Percentiles rank a stretch among this genome's conserved stretches.
Evolutionary conservation across 176 grass and related monocot species (phyloP).

Genomic region (Triticum dicoccoides): DNA sequence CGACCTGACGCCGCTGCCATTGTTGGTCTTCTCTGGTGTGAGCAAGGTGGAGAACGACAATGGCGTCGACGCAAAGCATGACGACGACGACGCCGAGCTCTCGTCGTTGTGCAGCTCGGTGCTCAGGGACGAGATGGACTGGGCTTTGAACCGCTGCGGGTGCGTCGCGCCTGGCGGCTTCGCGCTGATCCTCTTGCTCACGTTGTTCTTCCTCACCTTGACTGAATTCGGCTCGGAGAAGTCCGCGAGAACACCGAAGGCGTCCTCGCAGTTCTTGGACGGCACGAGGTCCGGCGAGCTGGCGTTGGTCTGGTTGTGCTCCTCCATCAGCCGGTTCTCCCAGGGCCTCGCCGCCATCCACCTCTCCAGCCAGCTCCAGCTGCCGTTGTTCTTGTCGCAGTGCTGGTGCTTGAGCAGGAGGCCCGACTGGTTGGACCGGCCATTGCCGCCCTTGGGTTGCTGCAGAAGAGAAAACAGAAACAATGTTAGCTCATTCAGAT

Average conservation of each 20-base stretch:
- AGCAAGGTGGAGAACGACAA: slow-evolving; percentile 58
- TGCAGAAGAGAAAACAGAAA: slow-evolving; percentile 31
- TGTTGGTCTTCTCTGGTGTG: slow-evolving; percentile 48
- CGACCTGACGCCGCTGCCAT: slow-evolving; percentile 29
- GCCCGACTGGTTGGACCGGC: slow-evolving; percentile 38
- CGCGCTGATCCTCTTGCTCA: slow-evolving; percentile 64
- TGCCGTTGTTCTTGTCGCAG: slow-evolving; percentile 66
- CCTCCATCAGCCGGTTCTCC: slow-evolving; percentile 89
- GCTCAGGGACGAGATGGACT: slow-evolving; percentile 67
- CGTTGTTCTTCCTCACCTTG: slow-evolving; percentile 64
- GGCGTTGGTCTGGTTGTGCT: slow-evolving; percentile 55
- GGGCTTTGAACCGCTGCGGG: slow-evolving; percentile 49
- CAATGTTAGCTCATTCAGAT: neutral
- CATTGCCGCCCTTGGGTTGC: slow-evolving; percentile 45
- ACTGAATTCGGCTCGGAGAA: slow-evolving; percentile 64
- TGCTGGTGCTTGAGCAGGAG: slow-evolving; percentile 49
- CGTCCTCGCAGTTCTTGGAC: slow-evolving; percentile 44
- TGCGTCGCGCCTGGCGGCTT: slow-evolving; percentile 41
- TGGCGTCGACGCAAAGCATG: slow-evolving; percentile 64
- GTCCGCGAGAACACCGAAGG: slow-evolving; percentile 20
- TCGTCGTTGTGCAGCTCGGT: slow-evolving; percentile 71
- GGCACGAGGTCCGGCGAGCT: slow-evolving; percentile 36
- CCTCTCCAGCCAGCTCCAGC: slow-evolving; percentile 92
- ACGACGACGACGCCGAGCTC: slow-evolving; percentile 80
- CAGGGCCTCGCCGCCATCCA: slow-evolving; percentile 94